Evolutionary conservation across 345 rosid species (phyloP), one percentile per base, ranked within the genome.

Genomic region (Lepidium africanum): DNA sequence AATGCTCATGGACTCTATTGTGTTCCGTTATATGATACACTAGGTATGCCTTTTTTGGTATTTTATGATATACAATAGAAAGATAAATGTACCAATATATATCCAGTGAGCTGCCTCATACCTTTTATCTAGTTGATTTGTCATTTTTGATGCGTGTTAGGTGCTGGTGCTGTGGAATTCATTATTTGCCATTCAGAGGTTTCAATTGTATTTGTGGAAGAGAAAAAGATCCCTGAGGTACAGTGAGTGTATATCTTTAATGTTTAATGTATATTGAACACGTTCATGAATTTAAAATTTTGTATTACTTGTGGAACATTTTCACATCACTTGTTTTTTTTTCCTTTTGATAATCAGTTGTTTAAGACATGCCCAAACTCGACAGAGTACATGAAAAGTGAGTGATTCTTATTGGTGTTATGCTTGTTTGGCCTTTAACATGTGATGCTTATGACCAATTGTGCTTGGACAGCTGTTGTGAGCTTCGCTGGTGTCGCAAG

Each of bases 1-100:
- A 91, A 88, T 77, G 96, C 97, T 68, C 96, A 86, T 73, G 96
- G 96, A 36, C 80, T 91, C 42, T 84, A 79, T 65, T 91, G 97
- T 66, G 97, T 91, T 39, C 97, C 97, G 60, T 72, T 91, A 23
- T 91, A 91, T 60, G 97, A 91, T 70, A 91, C 92, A 59, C 76
- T 91, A 81, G 97, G 97, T 91, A 70, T 49, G 77, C 53, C 16
- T 65, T 51, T 65, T 27, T 4, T 9, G 12, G 51, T 10, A 6
- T 21, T 51, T 51, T 38, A 9, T 10, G n/a, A 33, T 47, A 0
- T 13, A 47, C 14, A 12, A 17, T 36, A 11, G 45, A 47, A 32
- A 16, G 15, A 38, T 52, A 49, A 10, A 59, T 19, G 38, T 16
- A 51, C 15, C 66, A 47, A 25, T 48, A 8, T 2, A 16, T 52